phyloP scores from a whole-genome alignment of 2,329 filamentous ascomycete genomes.

The Paecilomyces formosus region DNA sequence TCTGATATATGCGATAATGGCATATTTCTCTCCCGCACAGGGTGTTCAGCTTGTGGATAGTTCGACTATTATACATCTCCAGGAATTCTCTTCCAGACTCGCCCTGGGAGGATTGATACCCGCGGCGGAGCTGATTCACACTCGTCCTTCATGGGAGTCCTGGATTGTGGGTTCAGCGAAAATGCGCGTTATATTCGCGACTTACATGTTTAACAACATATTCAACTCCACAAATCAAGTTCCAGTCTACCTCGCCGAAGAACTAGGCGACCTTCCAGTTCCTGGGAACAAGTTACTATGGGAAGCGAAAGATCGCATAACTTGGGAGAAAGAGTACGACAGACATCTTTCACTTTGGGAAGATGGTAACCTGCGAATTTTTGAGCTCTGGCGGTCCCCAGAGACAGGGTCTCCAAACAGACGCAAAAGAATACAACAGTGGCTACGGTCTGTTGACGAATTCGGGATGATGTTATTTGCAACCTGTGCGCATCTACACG shows the following conservation, averaged over 20 bases:
- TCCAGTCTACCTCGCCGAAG: conserved; percentile 43
- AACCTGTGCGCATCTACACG: conserved; percentile 20
- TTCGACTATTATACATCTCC: conserved; percentile 43
- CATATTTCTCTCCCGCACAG: conserved; percentile 36
- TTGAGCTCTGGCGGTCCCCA: conserved; percentile 45
- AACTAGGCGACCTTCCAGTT: conserved; percentile 39
- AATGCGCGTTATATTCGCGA: conserved; percentile 43
- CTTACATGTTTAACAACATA: conserved; percentile 49
- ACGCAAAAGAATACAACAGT: conserved; percentile 38
- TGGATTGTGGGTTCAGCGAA: conserved; percentile 51
- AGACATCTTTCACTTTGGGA: conserved; percentile 36
- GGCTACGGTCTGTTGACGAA: conserved; percentile 46
- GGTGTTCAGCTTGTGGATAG: conserved; percentile 26
- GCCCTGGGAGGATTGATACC: conserved; percentile 39
- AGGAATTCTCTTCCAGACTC: conserved; percentile 41
- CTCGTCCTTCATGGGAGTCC: conserved; percentile 43
- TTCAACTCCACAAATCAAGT: conserved; percentile 38
- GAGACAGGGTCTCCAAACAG: conserved; percentile 22
- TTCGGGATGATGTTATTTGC: conserved; percentile 49
- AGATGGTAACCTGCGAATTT: conserved; percentile 36
- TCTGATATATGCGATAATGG: conserved; percentile 44
- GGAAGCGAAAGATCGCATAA: conserved; percentile 27
- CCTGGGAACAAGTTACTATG: conserved; percentile 39
- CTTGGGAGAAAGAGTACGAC: conserved; percentile 42
- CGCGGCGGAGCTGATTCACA: conserved; percentile 29